Evolutionary conservation across 192 early-diverging fungal species (phyloP).

Genomic region (Phycomyces nitens): DNA sequence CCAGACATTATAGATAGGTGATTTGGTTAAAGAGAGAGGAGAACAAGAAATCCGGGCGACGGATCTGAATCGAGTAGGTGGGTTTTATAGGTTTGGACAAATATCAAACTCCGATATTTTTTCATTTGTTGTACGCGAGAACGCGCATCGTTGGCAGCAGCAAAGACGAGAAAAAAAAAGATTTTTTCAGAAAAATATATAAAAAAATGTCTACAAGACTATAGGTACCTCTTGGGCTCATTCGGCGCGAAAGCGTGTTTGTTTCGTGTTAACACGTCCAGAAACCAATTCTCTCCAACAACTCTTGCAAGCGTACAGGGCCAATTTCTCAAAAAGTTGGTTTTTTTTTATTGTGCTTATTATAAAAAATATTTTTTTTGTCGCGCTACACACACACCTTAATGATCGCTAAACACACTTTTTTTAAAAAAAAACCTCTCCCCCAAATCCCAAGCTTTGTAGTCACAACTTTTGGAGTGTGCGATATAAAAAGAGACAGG

Average conservation of each 20-base stretch:
- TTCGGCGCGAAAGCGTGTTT: conserved; percentile 19
- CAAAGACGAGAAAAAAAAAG: conserved; percentile 5
- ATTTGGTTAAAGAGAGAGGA: conserved; percentile 16
- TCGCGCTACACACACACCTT: too few relatives aligned
- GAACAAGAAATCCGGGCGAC: conserved; percentile 8
- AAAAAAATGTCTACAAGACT: background rate
- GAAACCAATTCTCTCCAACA: background rate
- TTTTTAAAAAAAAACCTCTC: too few relatives aligned
- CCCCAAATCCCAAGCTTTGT: too few relatives aligned
- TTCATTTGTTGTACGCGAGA: too few relatives aligned
- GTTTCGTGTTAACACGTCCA: conserved; percentile 18
- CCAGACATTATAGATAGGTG: conserved; percentile 54
- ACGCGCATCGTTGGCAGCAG: too few relatives aligned
- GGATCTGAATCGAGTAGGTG: conserved; percentile 4
- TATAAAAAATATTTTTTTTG: too few relatives aligned
- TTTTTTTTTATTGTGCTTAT: too few relatives aligned
- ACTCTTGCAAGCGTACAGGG: too few relatives aligned
- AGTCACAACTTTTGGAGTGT: too few relatives aligned
- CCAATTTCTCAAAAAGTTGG: too few relatives aligned
- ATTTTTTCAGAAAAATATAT: conserved; percentile 2
- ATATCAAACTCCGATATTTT: conserved; percentile 1
- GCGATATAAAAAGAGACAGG: too few relatives aligned
- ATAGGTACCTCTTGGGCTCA: background rate
- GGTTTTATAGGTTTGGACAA: conserved; percentile 9
- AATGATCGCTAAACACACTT: too few relatives aligned